phyloP scores from a whole-genome alignment of 768 basidiomycete species.

The Tricholoma sp. region DNA sequence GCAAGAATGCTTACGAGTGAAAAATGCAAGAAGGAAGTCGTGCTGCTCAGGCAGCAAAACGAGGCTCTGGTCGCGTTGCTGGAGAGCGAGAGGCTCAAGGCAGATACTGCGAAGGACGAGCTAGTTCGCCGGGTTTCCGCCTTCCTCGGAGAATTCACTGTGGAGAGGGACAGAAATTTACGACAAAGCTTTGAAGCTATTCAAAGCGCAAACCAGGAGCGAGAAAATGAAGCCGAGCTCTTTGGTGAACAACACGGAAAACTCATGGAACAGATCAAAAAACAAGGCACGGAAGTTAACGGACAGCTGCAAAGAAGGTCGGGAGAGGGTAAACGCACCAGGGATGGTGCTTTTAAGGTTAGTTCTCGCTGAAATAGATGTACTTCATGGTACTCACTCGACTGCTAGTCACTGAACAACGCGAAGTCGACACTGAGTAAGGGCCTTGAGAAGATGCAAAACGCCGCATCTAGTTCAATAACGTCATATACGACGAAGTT shows the following conservation, averaged over 20 bases:
- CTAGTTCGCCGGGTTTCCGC: conserved; percentile 71
- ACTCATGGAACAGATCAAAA: conserved; percentile 35
- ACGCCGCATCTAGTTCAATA: conserved; percentile 40
- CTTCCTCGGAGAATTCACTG: conserved; percentile 66
- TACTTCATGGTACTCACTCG: conserved; percentile 1
- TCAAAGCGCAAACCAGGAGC: conserved; percentile 50
- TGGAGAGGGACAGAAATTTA: conserved; percentile 62
- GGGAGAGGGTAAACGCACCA: conserved; percentile 46
- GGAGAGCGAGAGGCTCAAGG: conserved; percentile 59
- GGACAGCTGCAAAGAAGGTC: conserved; percentile 38
- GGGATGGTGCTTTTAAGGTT: conserved; percentile 61
- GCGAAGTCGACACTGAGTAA: conserved; percentile 35
- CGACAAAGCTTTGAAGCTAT: conserved; percentile 51
- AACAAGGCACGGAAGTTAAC: conserved; percentile 36
- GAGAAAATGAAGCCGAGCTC: conserved; percentile 42
- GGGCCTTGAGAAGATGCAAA: conserved; percentile 40
- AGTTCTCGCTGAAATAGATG: neutral
- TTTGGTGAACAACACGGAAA: conserved; percentile 47
- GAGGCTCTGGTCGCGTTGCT: conserved; percentile 54
- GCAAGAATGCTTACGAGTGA: conserved; percentile 43
- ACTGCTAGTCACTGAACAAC: conserved; percentile 34
- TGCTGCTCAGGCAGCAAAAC: conserved; percentile 69
- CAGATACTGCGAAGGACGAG: conserved; percentile 66
- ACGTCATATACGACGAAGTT: conserved; percentile 47
- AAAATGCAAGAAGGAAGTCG: conserved; percentile 48